Evolutionary conservation across 1,284 basidiomycete genomes (phyloP), one percentile per base, ranked within the genome.

Genomic region (Coriolopsis trogii): DNA sequence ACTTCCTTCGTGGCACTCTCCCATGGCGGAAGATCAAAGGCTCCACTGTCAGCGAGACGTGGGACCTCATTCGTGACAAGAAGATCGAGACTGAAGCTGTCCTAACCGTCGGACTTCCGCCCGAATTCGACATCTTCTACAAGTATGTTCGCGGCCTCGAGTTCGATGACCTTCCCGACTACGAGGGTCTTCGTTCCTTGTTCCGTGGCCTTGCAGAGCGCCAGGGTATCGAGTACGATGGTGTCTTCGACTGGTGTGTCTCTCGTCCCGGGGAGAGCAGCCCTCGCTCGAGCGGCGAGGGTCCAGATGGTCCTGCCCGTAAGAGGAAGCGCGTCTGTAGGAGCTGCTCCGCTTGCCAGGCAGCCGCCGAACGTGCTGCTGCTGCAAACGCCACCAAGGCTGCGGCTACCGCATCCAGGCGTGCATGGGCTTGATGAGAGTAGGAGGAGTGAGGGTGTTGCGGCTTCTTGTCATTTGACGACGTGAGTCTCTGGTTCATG

Each of bases 81-180:
- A 90, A 90, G 65, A 66, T 88, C 36, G 78, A 80, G 37, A 77
- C 79, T 21, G 82, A 82, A 59, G 63, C 77, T 12, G 80, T 87
- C 53, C 80, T 96, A 44, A 93, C 90, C 39, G 81, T 87, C 53
- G 89, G 90, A 7, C 85, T 95, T 58, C 93, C 93, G 15, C 81
- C 87, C 55, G 94, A 95, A 70, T 94, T 95, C 61, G 89, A 90
- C 62, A 84, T 93, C 58, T 83, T 95, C 65, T 91, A 91, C 71
- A 83, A 84, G 56, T 95, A 96, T 72, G 85, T 89, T 39, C 84
- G 93, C 40, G 87, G 85, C 6, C 83, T 96, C 38, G 87, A 90
- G 56, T 96, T 95, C 64, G 91, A 93, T 65, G 93, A 96, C 73
- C 80, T 90, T 42, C 92, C 92, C 12, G 94, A 97, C 73, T 96